phyloP scores from a whole-genome alignment of 129 eudicot species.

The Escallonia herrerae region DNA sequence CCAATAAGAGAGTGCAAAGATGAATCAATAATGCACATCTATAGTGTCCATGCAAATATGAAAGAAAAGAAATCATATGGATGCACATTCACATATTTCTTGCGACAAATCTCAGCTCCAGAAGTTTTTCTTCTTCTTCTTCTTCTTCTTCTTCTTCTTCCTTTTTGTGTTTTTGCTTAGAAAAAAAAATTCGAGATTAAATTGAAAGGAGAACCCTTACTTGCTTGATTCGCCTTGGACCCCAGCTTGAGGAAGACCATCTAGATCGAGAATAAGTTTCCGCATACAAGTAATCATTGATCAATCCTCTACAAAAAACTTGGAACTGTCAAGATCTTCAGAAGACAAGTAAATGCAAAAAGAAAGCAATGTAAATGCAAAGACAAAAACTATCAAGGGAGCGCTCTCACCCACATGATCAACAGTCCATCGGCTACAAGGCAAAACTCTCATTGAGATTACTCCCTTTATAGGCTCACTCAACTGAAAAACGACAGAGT shows the following conservation, averaged over 20 bases:
- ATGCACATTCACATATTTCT: background rate
- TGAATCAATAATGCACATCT: background rate
- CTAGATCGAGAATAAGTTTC: constrained; percentile 79
- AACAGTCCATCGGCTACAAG: too few relatives aligned
- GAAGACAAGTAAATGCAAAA: background rate
- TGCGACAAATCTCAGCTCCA: background rate
- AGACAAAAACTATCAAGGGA: too few relatives aligned
- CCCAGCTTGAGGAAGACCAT: constrained; percentile 94
- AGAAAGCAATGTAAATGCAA: background rate
- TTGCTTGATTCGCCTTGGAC: constrained; percentile 81
- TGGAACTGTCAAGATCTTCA: constrained; percentile 7
- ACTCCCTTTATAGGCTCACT: too few relatives aligned
- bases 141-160: too few relatives aligned
- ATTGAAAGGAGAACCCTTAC: constrained; percentile 34
- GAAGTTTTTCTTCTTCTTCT: background rate
- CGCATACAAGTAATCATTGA: constrained; percentile 74
- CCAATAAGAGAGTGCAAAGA: background rate
- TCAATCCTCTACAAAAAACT: constrained; percentile 51
- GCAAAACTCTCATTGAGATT: too few relatives aligned
- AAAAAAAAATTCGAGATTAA: background rate
- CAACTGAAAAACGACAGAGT: too few relatives aligned
- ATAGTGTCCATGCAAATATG: background rate
- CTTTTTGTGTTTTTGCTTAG: background rate
- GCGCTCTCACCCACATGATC: too few relatives aligned
- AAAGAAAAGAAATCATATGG: background rate